Evolutionary conservation across 176 grass and related monocot species (phyloP).

Genomic region (Phragmites australis): DNA sequence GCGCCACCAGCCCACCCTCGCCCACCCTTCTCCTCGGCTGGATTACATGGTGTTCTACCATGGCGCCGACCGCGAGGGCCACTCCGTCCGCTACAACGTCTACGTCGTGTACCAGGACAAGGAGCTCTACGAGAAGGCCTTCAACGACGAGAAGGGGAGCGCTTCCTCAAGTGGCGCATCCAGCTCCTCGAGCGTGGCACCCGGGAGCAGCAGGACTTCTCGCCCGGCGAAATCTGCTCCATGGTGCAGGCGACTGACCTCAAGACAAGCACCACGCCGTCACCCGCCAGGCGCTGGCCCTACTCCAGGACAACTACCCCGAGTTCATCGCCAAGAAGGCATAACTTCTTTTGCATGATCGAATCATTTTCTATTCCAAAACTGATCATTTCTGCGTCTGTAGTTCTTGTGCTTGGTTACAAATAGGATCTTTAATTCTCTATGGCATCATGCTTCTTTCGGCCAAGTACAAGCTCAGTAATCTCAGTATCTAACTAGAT

Average conservation of each 20-base stretch:
- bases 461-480: background rate
- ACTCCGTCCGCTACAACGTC: conserved; percentile 94
- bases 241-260: conserved; percentile 97
- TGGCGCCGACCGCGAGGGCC: conserved; percentile 65
- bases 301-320: too few relatives aligned
- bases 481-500: background rate
- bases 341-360: background rate
- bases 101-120: conserved; percentile 97
- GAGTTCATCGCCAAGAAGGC: too few relatives aligned
- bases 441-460: background rate
- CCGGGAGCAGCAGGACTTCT: conserved; percentile 60
- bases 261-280: conserved; percentile 89
- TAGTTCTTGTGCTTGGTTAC: background rate
- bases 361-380: background rate
- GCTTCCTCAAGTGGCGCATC: conserved; percentile 79
- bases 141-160: conserved; percentile 75
- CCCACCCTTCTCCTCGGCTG: too few relatives aligned
- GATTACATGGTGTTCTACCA: conserved; percentile 89
- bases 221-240: conserved; percentile 60
- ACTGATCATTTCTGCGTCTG: background rate
- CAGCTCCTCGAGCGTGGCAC: conserved; percentile 74
- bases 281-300: too few relatives aligned
- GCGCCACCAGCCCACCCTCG: too few relatives aligned
- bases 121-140: conserved; percentile 94
- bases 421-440: background rate